Evolutionary conservation across 2,329 filamentous ascomycete species (phyloP), one percentile per base, ranked within the genome.

Genomic region (Elsinoe australis): DNA sequence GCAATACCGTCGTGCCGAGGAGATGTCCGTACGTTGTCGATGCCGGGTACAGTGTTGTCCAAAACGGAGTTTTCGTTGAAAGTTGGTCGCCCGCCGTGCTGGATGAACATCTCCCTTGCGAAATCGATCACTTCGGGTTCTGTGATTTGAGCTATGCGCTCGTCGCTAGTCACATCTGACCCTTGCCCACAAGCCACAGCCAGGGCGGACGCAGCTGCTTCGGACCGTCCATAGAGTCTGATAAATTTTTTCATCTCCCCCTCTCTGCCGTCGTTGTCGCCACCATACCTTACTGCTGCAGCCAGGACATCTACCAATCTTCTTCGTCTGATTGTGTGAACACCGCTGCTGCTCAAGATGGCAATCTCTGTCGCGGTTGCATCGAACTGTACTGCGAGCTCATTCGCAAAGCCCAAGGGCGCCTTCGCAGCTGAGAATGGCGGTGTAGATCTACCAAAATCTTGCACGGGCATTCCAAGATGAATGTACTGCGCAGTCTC

Each of bases 131-230:
- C 87, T 28, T 87, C 79, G 9, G 89, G 85, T 59, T 96, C 92
- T 26, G 83, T 84, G 18, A 85, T 74, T 54, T 73, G 76, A 0
- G 85, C 82, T 7, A 83, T 68, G 34, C 88, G 79, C 34, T 80
- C 78, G 50, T 87, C 85, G 1, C 72, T 63, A 0, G 83, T 84
- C 15, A 86, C 78, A 59, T 95, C 90, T 19, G 84, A 82, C 7
- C 88, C 90, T 62, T 96, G 89, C 3, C 90, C 89, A 64, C 92
- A 98, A 29, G 92, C 89, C 22, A 98, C 92, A 8, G 92, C 92
- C 45, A 98, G 71, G 19, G 92, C 89, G 32, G 90, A 88, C 0
- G 92, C 87, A 47, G 94, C 82, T 0, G 86, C 92, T 64, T 98
- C 92, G 3, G 83, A 82, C 8, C 89, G 80, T 9, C 92, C 92